phyloP scores from a whole-genome alignment of 2,329 filamentous ascomycete species.

The Beauveria sp. region DNA sequence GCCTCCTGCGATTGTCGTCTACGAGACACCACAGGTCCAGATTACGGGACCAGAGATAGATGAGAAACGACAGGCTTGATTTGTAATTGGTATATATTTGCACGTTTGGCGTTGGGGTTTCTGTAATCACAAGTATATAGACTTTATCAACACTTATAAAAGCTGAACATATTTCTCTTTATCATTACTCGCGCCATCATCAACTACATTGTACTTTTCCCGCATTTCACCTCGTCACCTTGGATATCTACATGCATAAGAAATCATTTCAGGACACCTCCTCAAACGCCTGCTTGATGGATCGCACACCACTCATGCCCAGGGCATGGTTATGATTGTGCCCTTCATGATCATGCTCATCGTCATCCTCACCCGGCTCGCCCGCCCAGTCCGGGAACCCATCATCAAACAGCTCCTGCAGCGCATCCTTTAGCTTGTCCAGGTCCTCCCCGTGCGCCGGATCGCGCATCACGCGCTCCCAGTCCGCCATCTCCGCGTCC shows the following conservation, averaged over 20 bases:
- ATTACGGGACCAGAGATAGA: neutral
- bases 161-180: too few relatives aligned
- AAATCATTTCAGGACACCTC: constrained; percentile 2
- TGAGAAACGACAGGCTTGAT: constrained; percentile 1
- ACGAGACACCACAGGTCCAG: constrained; percentile 3
- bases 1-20: constrained; percentile 7
- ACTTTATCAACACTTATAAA: neutral
- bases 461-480: constrained; percentile 44
- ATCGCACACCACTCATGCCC: neutral
- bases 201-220: neutral
- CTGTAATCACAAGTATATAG: neutral
- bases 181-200: neutral
- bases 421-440: constrained; percentile 34
- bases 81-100: constrained; percentile 10
- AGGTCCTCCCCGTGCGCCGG: constrained; percentile 12
- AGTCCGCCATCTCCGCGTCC: constrained; percentile 48
- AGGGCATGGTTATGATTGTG: constrained; percentile 10
- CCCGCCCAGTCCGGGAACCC: constrained; percentile 49
- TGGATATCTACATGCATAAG: neutral
- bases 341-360: constrained; percentile 24
- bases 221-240: neutral
- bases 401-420: constrained; percentile 49
- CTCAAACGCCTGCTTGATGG: constrained; percentile 5
- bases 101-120: neutral
- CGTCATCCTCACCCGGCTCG: constrained; percentile 38